phyloP scores from a whole-genome alignment of 139 green algal species.

The Gonium pectorale region DNA sequence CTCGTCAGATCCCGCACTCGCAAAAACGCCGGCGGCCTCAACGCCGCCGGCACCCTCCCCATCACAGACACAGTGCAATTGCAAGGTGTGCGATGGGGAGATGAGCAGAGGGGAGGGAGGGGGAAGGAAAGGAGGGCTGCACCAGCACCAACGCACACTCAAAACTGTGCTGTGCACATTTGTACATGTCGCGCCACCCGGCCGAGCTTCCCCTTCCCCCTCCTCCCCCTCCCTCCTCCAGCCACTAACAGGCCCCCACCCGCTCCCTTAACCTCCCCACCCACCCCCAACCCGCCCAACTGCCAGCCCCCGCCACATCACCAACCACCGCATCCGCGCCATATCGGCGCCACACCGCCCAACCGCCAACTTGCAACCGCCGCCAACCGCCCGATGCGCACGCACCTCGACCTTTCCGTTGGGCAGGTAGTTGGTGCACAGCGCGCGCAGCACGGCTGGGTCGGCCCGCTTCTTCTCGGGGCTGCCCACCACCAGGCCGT shows the following conservation, averaged over 20 bases:
- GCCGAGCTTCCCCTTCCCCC: neutral
- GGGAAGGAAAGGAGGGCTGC: neutral
- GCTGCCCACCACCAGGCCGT: conserved; percentile 85
- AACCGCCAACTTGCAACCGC: too few relatives aligned
- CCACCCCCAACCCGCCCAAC: neutral
- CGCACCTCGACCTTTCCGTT: conserved; percentile 83
- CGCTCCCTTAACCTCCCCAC: neutral
- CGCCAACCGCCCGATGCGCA: too few relatives aligned
- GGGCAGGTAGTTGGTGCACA: conserved; percentile 83
- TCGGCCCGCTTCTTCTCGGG: conserved; percentile 86
- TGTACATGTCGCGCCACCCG: conserved; percentile 34
- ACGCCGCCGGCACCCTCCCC: too few relatives aligned
- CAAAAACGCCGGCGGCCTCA: too few relatives aligned
- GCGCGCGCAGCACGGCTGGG: conserved; percentile 81
- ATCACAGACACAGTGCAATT: too few relatives aligned
- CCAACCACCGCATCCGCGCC: too few relatives aligned
- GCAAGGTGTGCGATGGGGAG: too few relatives aligned
- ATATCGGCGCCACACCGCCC: too few relatives aligned
- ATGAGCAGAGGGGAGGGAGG: neutral
- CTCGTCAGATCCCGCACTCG: too few relatives aligned
- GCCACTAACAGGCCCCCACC: neutral
- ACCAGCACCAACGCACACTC: neutral
- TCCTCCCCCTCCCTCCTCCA: neutral
- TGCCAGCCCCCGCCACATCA: too few relatives aligned
- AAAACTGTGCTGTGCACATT: too few relatives aligned